phyloP scores from a whole-genome alignment of 2,329 filamentous ascomycete species.

The Plectosphaerella plurivora region DNA sequence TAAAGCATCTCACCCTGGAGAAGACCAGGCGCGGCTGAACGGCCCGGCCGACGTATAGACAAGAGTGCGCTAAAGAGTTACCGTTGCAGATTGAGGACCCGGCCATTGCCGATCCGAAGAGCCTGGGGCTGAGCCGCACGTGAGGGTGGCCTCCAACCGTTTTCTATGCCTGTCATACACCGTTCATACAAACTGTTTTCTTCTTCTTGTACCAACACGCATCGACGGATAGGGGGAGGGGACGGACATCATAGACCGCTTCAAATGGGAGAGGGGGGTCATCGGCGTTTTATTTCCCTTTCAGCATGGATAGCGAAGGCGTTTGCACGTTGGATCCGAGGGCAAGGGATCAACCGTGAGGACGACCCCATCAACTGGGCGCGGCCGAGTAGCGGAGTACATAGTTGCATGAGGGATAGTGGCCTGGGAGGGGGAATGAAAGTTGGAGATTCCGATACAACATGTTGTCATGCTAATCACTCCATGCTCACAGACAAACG shows the following conservation, averaged over 20 bases:
- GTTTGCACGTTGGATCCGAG: neutral
- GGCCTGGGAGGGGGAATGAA: too few species aligned
- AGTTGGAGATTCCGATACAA: too few species aligned
- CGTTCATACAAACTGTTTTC: neutral
- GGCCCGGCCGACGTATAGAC: neutral
- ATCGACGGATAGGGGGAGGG: neutral
- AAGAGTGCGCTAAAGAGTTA: slow-evolving; percentile 10
- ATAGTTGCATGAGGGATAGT: too few species aligned
- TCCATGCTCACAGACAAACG: too few species aligned
- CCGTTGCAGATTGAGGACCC: neutral
- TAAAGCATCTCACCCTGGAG: slow-evolving; percentile 48
- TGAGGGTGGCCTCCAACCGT: neutral
- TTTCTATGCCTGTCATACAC: neutral
- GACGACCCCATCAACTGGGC: too few species aligned
- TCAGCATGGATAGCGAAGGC: neutral
- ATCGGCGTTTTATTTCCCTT: too few species aligned
- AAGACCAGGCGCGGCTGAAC: slow-evolving; percentile 25
- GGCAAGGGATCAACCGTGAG: too few species aligned
- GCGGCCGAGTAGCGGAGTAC: too few species aligned
- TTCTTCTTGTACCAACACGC: neutral
- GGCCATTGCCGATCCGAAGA: slow-evolving; percentile 7
- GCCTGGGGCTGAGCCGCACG: slow-evolving; percentile 1
- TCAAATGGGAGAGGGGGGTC: too few species aligned
- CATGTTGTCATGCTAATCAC: too few species aligned
- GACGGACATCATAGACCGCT: too few species aligned